A percentile compares a stretch with the other conserved stretches of the same genome.
These are phyloP conservation scores for Colletotrichum cuscutae DNA, from an alignment of 2,329 filamentous ascomycete species.

Conservation along the genomic window DNA sequence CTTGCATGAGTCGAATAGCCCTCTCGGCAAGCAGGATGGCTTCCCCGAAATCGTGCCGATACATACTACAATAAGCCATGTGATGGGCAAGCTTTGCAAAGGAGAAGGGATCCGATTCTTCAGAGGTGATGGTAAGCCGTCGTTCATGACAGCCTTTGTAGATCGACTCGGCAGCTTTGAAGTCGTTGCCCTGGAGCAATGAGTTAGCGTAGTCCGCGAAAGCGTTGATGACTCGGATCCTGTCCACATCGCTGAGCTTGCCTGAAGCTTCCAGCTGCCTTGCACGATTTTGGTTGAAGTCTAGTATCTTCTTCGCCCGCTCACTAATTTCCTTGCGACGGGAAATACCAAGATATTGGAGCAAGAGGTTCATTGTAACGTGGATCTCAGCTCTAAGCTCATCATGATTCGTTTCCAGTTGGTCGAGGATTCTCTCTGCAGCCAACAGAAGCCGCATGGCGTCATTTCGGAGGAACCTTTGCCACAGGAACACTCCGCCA, in stretches of 20 bases:
- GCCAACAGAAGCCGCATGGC: constrained; percentile 32
- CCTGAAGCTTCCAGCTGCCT: neutral
- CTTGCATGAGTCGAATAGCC: constrained; percentile 27
- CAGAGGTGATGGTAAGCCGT: constrained; percentile 16
- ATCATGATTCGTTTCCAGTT: constrained; percentile 31
- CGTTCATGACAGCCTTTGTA: constrained; percentile 25
- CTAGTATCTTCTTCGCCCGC: constrained; percentile 30
- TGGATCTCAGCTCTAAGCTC: constrained; percentile 35
- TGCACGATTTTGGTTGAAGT: constrained; percentile 26
- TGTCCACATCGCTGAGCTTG: constrained; percentile 14
- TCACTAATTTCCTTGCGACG: constrained; percentile 32
- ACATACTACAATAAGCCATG: constrained; percentile 36
- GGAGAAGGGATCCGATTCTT: constrained; percentile 29
- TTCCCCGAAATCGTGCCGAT: constrained; percentile 30
- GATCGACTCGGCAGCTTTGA: constrained; percentile 31
- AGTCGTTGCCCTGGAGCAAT: constrained; percentile 34
- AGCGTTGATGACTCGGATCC: constrained; percentile 31
- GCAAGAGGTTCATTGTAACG: constrained; percentile 32
- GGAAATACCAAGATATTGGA: constrained; percentile 35
- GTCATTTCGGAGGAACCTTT: constrained; percentile 32
- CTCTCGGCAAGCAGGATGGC: constrained; percentile 30
- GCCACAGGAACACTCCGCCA: constrained; percentile 36
- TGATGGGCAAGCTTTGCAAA: constrained; percentile 37
- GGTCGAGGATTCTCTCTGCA: constrained; percentile 34
- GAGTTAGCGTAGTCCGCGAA: constrained; percentile 34